Evolutionary conservation across 306 rosid species (phyloP).

Genomic region (Medicago truncatula): MtrunA17r5.0-ANR NC_053048.1:53795501-53796000

Average conservation of each 20-base stretch:
- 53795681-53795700: conserved; percentile 99
- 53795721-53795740: conserved; percentile 99
- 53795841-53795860: conserved; percentile 95
- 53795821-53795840: conserved; percentile 83
- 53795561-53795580: conserved; percentile 15
- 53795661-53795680: conserved; percentile 95
- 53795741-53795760: conserved; percentile 34
- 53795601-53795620: conserved; percentile 34
- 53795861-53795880: conserved; percentile 98
- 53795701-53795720: conserved; percentile 95
- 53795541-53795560: conserved; percentile 35
- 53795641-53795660: conserved; percentile 88
- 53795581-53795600: conserved; percentile 42
- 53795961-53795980: conserved; percentile 80
- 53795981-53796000: conserved; percentile 98
- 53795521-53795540: conserved; percentile 67
- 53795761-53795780: conserved; percentile 24
- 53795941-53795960: conserved; percentile 31
- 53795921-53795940: conserved; percentile 24
- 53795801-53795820: conserved; percentile 81
- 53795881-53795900: conserved; percentile 81
- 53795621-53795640: conserved; percentile 98
- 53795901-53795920: conserved; percentile 30
- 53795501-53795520: conserved; percentile 96
- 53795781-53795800: conserved; percentile 41